phyloP scores from a whole-genome alignment of 257 asterid species.

The Plantago major region DNA sequence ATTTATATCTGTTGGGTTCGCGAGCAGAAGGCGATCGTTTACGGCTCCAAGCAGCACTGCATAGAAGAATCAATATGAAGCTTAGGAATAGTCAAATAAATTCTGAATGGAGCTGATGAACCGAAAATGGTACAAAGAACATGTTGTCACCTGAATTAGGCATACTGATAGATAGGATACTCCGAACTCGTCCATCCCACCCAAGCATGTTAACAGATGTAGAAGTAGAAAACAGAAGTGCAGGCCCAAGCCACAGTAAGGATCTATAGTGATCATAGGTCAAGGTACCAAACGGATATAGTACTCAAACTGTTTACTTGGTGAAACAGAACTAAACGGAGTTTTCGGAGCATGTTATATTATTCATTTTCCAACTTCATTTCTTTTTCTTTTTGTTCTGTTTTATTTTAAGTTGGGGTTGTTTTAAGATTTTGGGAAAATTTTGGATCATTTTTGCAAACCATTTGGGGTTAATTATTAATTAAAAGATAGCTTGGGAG shows the following conservation, averaged over 20 bases:
- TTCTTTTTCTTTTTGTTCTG: too few relatives aligned
- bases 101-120: slow-evolving; percentile 8
- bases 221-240: slow-evolving; percentile 94
- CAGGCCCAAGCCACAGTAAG: slow-evolving; percentile 97
- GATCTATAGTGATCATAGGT: slow-evolving; percentile 84
- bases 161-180: slow-evolving; percentile 79
- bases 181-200: slow-evolving; percentile 99
- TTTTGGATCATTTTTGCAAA: too few relatives aligned
- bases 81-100: slow-evolving; percentile 20
- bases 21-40: slow-evolving; percentile 90
- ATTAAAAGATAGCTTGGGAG: too few relatives aligned
- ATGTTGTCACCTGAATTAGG: slow-evolving; percentile 82
- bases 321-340: not conserved
- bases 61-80: slow-evolving; percentile 24
- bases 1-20: slow-evolving; percentile 78
- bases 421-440: too few relatives aligned
- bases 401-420: too few relatives aligned
- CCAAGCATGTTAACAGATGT: slow-evolving; percentile 89
- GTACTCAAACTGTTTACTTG: slow-evolving; percentile 2
- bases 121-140: slow-evolving; percentile 1
- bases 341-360: not conserved
- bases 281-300: slow-evolving; percentile 42
- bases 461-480: too few relatives aligned
- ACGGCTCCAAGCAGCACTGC: slow-evolving; percentile 93
- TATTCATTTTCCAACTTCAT: too few relatives aligned